A percentile compares a stretch with the other conserved stretches of the same genome.
Conservation (phyloP, 148 eudicot genomes). For the Spergularia marina region DNA sequence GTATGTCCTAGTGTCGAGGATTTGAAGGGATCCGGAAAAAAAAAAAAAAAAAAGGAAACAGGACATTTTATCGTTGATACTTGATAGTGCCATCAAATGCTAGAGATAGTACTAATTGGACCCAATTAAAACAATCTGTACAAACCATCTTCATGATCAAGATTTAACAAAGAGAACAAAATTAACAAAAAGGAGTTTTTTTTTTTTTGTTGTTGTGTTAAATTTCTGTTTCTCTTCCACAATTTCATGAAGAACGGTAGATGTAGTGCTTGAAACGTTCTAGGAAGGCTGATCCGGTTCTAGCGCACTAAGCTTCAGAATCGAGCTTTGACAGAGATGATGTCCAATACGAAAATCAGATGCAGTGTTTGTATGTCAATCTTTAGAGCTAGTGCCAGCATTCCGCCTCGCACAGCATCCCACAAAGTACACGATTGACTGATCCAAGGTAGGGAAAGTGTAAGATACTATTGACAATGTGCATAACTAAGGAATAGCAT, state of each 20-base stretch:
- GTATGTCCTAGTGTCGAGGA: no score
- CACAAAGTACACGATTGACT: slow-evolving; percentile 80
- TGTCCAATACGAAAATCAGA: neutral
- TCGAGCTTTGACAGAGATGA: slow-evolving; percentile 6
- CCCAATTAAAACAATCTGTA: no score
- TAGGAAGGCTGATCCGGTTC: neutral
- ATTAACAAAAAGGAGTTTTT: neutral
- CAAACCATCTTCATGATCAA: no score
- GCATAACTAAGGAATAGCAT: no score
- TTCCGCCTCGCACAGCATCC: slow-evolving; percentile 86
- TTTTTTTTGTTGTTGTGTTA: neutral
- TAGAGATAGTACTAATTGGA: no score
- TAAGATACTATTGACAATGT: neutral
- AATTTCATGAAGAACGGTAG: neutral
- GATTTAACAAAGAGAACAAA: no score
- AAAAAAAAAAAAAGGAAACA: no score
- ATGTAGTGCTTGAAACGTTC: neutral
- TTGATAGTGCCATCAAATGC: no score
- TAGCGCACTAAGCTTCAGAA: neutral
- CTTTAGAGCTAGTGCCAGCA: slow-evolving; percentile 54
- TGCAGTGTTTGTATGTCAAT: slow-evolving; percentile 21
- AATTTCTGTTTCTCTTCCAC: neutral
- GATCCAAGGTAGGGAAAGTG: neutral
- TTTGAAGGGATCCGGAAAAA: no score
- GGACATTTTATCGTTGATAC: no score